phyloP scores from a whole-genome alignment of 805 yeast genomes.

The Candida ascalaphidarum region DNA sequence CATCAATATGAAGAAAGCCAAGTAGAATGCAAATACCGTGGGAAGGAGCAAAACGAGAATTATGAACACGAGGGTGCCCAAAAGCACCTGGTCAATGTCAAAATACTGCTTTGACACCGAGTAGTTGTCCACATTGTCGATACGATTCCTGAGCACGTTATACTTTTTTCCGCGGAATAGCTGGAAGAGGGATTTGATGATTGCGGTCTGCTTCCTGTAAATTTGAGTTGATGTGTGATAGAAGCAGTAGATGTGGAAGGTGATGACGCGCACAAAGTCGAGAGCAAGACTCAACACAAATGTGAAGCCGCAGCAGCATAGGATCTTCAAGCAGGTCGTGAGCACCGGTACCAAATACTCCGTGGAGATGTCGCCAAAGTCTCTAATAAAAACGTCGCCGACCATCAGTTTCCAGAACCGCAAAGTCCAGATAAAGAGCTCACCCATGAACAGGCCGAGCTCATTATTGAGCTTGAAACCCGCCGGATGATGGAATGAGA shows the following conservation, averaged over 20 bases:
- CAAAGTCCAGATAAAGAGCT: conserved; percentile 77
- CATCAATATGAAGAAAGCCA: conserved; percentile 58
- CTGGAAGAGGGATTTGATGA: conserved; percentile 67
- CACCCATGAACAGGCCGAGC: conserved; percentile 78
- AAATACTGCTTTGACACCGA: conserved; percentile 36
- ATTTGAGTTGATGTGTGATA: conserved; percentile 73
- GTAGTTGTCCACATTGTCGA: conserved; percentile 60
- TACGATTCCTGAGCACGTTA: conserved; percentile 75
- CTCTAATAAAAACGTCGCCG: conserved; percentile 1
- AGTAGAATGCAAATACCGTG: conserved; percentile 78
- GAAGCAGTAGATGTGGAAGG: conserved; percentile 69
- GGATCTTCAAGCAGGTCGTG: conserved; percentile 5
- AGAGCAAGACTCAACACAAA: conserved; percentile 56
- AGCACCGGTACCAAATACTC: conserved; percentile 2
- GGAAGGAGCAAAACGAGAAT: conserved; percentile 74
- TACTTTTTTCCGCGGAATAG: conserved; percentile 85
- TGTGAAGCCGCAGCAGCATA: conserved; percentile 50
- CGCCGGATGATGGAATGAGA: conserved; percentile 77
- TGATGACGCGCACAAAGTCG: conserved; percentile 55
- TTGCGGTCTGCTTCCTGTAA: conserved; percentile 64
- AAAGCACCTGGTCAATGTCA: conserved; percentile 74
- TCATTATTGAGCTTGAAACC: conserved; percentile 90
- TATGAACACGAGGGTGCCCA: conserved; percentile 86
- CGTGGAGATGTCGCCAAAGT: background rate
- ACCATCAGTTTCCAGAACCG: conserved; percentile 45